phyloP scores from a whole-genome alignment of 306 rosid genomes.

The Cicer arietinum region DNA sequence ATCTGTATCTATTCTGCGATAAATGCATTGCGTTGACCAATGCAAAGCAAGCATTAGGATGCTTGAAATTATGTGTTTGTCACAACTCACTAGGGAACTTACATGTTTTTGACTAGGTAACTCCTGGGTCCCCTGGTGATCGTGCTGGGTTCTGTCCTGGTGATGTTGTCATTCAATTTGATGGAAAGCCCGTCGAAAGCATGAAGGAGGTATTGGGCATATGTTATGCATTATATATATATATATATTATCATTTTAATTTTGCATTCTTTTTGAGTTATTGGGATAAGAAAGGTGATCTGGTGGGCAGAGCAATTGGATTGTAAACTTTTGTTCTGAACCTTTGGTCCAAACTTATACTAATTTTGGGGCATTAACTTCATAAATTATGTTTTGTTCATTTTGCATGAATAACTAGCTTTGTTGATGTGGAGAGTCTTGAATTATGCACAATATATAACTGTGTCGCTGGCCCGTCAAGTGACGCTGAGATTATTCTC shows the following conservation, averaged over 20 bases:
- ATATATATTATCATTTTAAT: neutral
- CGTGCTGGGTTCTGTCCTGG: slow-evolving; percentile 84
- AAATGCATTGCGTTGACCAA: neutral
- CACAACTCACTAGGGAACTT: slow-evolving; percentile 17
- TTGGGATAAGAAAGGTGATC: slow-evolving; percentile 20
- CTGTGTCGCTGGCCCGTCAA: neutral
- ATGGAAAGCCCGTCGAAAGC: slow-evolving; percentile 75
- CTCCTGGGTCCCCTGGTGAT: slow-evolving; percentile 87
- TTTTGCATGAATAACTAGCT: neutral
- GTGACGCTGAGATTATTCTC: neutral
- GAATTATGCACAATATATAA: neutral
- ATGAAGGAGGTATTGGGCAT: slow-evolving; percentile 66
- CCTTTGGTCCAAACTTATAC: neutral
- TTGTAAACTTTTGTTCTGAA: neutral
- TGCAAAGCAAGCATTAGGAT: slow-evolving; percentile 4
- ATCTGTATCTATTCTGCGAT: slow-evolving; percentile 1
- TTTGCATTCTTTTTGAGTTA: neutral
- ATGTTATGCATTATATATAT: neutral
- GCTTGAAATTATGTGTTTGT: slow-evolving; percentile 8
- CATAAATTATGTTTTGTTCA: neutral
- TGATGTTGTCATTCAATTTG: slow-evolving; percentile 80
- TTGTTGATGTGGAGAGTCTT: neutral
- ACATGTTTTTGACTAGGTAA: slow-evolving; percentile 61
- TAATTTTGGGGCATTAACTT: neutral
- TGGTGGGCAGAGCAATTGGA: neutral